Evolutionary conservation across 768 basidiomycete species (phyloP).

Genomic region (Lactarius tabidus): DNA sequence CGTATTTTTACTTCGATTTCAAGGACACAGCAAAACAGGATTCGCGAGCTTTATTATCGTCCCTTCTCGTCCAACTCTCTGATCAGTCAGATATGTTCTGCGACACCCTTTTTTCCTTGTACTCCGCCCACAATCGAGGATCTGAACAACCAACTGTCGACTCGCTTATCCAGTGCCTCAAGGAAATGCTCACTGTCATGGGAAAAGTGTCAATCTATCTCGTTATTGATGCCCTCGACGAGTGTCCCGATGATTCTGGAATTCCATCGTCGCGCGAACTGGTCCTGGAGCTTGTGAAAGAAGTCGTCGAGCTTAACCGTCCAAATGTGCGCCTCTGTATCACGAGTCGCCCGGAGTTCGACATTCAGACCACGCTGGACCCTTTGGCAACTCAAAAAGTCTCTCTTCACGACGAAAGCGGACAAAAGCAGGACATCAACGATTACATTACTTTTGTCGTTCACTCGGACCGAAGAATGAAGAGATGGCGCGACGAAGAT

Average conservation of each 20-base stretch:
- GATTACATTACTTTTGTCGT: too few species aligned
- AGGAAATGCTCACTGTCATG: background rate
- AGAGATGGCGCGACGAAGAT: background rate
- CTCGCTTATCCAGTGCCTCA: background rate
- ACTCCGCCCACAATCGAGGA: background rate
- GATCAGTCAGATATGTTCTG: background rate
- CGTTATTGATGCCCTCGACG: background rate
- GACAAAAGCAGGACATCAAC: too few species aligned
- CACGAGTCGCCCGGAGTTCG: background rate
- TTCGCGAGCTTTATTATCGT: background rate
- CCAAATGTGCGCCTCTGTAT: background rate
- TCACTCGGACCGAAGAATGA: background rate
- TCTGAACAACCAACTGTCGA: background rate
- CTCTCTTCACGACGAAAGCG: background rate
- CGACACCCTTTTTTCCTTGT: background rate
- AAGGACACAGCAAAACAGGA: background rate
- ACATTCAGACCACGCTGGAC: background rate
- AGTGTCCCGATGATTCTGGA: background rate
- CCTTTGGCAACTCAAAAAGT: background rate
- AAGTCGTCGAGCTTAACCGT: background rate
- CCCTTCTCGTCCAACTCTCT: conserved; percentile 1
- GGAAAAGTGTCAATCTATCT: background rate
- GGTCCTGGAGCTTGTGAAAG: background rate
- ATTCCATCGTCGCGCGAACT: background rate
- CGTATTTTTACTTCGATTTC: background rate